Evolutionary conservation across 179 eudicot species (phyloP).

Genomic region (Silene noctiflora): DNA sequence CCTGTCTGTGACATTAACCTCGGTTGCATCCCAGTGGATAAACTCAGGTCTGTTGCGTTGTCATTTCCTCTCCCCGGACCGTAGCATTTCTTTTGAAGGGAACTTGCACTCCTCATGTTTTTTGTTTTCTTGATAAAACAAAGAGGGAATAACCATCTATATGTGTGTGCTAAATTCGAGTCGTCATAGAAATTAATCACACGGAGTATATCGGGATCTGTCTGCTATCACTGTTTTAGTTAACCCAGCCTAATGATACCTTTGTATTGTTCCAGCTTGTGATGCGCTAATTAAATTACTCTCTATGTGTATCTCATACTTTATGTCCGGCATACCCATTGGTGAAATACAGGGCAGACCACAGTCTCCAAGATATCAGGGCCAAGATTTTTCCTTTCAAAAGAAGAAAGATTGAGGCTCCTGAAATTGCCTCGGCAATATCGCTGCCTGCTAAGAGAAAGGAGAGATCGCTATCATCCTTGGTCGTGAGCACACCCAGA

Average conservation of each 20-base stretch:
- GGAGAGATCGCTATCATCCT: slow-evolving; percentile 90
- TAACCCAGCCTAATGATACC: background rate
- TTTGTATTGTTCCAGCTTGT: background rate
- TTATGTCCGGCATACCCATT: background rate
- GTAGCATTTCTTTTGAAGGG: slow-evolving; percentile 5
- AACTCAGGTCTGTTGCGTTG: slow-evolving; percentile 57
- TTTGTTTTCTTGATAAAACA: background rate
- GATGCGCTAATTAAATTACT: background rate
- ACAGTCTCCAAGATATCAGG: slow-evolving; percentile 84
- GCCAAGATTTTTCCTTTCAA: slow-evolving; percentile 74
- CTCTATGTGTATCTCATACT: background rate
- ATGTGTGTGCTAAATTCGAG: background rate
- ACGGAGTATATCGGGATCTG: background rate
- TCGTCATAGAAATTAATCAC: background rate
- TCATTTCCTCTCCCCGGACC: slow-evolving; percentile 5
- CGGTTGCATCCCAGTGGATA: slow-evolving; percentile 80
- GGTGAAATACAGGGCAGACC: slow-evolving; percentile 67
- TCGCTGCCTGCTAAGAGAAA: slow-evolving; percentile 70
- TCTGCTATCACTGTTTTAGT: background rate
- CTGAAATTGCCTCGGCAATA: slow-evolving; percentile 51
- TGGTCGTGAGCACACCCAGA: slow-evolving; percentile 81
- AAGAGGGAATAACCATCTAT: too few species aligned
- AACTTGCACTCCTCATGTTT: slow-evolving; percentile 7
- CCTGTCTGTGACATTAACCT: slow-evolving; percentile 80
- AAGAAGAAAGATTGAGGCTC: slow-evolving; percentile 59